Base-by-base conservation (phyloP, 257 asterid genomes). In the Eustoma russellianum region DNA sequence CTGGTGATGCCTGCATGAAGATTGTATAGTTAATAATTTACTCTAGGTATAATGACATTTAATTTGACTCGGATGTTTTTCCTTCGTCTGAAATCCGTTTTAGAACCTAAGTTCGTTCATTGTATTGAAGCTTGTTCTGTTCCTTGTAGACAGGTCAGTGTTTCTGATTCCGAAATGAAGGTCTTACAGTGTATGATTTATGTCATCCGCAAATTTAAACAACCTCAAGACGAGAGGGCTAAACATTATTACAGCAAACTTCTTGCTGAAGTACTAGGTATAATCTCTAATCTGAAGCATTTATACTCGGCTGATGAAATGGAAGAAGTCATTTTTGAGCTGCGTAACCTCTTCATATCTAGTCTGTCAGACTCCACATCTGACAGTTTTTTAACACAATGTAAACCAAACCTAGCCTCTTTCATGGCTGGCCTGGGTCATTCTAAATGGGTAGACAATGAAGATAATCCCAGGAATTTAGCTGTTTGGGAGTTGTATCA, bases 381-480 rank as follows among this genome's bases (percentile, higher is more conserved):
- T 41, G 86, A 77, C 56, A 60, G 60, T 62, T 79, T 68, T 17
- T 64, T 81, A 17, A 72, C 69, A 54, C 68, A 55, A 18, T 85
- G 97, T 80, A 85, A 85, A 62, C 90, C 97, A 41, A 88, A 70
- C 65, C 80, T 92, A 55, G 81, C 94, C 65, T 49, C 46, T 61
- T 88, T 88, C 81, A 76, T 92, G 93, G 89, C 94, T 55, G 93
- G 91, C 52, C 86, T 92, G 18, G 88, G 93, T 52, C 81, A 85
- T 43, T 51, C 81, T 59, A 71, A 82, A 46, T 59, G 85, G 52
- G 54, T 68, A 34, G 94, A 84, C 49, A 66, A 66, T 34, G 89
- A 77, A 48, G 85, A 87, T 18, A 72, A 66, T 53, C 70, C 83
- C 52, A 68, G 60, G 48, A 85, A 69, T 69, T 60, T 70, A 44